phyloP scores from a whole-genome alignment of 139 green algal species.

The Chlamydomonas eustigma region DNA sequence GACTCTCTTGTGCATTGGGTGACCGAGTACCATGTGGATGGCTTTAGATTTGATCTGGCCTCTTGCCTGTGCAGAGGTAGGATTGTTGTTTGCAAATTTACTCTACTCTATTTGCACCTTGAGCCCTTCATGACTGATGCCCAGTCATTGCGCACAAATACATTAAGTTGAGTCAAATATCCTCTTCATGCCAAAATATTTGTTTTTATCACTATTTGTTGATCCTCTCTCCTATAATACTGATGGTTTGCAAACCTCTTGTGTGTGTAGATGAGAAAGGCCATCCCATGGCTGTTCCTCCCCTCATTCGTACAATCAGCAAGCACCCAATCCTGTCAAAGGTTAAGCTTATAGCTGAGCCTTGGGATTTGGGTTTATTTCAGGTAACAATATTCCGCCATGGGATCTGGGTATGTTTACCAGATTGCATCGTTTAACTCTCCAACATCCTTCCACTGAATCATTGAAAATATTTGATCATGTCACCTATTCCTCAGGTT shows the following conservation, averaged over 20 bases:
- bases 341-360: conserved; percentile 86
- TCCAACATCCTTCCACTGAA: too few species aligned
- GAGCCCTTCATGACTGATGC: too few species aligned
- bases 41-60: conserved; percentile 95
- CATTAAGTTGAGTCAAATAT: too few species aligned
- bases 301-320: conserved; percentile 75
- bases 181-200: too few species aligned
- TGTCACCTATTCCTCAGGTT: conserved; percentile 49
- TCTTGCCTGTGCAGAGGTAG: conserved; percentile 79
- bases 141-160: too few species aligned
- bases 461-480: too few species aligned
- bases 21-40: conserved; percentile 89
- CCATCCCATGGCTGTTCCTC: conserved; percentile 68
- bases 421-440: too few species aligned
- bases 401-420: background rate
- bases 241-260: too few species aligned
- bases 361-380: conserved; percentile 90
- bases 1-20: conserved; percentile 73
- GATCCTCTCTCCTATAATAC: too few species aligned
- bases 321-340: conserved; percentile 80
- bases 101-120: too few species aligned
- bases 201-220: too few species aligned
- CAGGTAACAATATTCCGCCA: conserved; percentile 36
- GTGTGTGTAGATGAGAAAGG: conserved; percentile 61
- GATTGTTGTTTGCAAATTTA: too few species aligned